These are phyloP conservation scores for Cyberlindnera bimundalis DNA, from an alignment of 805 yeast genomes.

Conservation along the genomic window DNA sequence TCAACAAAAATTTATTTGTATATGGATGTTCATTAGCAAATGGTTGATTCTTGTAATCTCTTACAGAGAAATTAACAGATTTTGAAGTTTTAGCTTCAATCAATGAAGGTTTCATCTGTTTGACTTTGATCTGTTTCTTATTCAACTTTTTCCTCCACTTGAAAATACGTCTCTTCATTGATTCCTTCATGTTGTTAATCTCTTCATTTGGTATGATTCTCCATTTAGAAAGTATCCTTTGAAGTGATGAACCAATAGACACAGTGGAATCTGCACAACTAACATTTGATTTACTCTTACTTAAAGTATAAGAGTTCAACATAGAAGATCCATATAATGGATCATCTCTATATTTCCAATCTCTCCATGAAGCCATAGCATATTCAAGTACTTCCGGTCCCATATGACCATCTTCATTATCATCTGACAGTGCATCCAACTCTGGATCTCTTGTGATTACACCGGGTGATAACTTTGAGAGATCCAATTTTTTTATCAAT, in stretches of 20 bases:
- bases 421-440: constrained; percentile 12
- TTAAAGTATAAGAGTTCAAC: constrained; percentile 30
- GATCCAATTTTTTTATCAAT: constrained; percentile 53
- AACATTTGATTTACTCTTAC: constrained; percentile 24
- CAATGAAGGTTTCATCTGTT: constrained; percentile 1
- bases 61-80: constrained; percentile 8
- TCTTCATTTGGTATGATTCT: constrained; percentile 5
- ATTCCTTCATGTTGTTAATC: constrained; percentile 4
- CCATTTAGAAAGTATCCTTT: constrained; percentile 10
- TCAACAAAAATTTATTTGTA: constrained; percentile 56
- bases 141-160: constrained; percentile 9
- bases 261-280: constrained; percentile 22
- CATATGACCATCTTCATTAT: constrained; percentile 9
- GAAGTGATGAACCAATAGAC: constrained; percentile 19
- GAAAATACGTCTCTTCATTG: constrained; percentile 6
- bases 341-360: constrained; percentile 78
- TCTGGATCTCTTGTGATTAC: constrained; percentile 23
- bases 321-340: constrained; percentile 51
- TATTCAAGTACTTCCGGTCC: constrained; percentile 22
- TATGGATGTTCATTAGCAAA: constrained; percentile 50
- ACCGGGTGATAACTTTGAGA: constrained; percentile 48
- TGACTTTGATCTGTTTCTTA: background rate
- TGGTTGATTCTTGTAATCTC: constrained; percentile 29
- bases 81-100: background rate
- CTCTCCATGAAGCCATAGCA: constrained; percentile 83